Evolutionary conservation across 768 basidiomycete genomes (phyloP).

Genomic region (Mycena venus): DNA sequence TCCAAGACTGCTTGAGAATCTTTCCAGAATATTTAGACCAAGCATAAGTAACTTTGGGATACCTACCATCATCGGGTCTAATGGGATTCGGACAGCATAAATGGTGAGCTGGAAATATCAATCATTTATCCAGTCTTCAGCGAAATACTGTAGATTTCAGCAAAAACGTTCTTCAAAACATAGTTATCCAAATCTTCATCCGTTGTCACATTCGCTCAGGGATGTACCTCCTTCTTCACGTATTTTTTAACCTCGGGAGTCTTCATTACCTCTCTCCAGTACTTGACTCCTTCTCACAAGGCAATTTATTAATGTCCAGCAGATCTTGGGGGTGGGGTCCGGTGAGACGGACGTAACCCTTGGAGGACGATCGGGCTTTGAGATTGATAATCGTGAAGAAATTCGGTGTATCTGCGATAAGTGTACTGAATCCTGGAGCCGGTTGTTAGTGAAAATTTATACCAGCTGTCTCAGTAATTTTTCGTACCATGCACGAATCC

Average conservation of each 20-base stretch:
- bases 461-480: too few relatives aligned
- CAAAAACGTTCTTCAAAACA: constrained; percentile 38
- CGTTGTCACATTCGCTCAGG: constrained; percentile 33
- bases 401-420: too few relatives aligned
- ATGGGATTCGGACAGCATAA: constrained; percentile 44
- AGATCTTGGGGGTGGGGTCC: constrained; percentile 43
- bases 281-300: too few relatives aligned
- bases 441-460: too few relatives aligned
- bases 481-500: too few relatives aligned
- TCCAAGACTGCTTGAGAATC: constrained; percentile 42
- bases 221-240: too few relatives aligned
- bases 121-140: too few relatives aligned
- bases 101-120: constrained; percentile 41
- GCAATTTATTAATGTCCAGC: constrained; percentile 43
- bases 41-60: constrained; percentile 16
- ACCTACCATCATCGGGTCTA: too few relatives aligned
- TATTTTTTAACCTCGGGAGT: too few relatives aligned
- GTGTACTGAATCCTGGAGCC: too few relatives aligned
- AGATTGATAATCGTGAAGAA: constrained; percentile 38
- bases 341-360: constrained; percentile 42
- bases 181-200: constrained; percentile 39
- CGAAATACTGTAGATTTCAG: too few relatives aligned
- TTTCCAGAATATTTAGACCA: constrained; percentile 11
- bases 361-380: constrained; percentile 41
- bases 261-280: too few relatives aligned